Evolutionary conservation across 371 early-diverging fungal species (phyloP).

Genomic region (Paraphysoderma sedebokerense): DNA sequence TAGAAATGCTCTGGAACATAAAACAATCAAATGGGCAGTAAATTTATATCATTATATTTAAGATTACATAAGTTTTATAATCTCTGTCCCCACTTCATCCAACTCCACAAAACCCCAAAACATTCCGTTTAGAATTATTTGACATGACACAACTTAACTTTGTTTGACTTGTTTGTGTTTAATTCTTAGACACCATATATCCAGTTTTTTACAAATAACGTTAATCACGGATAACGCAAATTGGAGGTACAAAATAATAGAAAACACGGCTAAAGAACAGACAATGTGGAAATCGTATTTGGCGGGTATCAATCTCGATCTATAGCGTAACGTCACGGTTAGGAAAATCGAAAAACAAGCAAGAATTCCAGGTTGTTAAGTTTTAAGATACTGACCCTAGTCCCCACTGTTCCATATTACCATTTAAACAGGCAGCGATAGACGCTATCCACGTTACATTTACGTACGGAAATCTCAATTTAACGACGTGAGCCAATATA

Average conservation of each 20-base stretch:
- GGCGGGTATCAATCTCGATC: slow-evolving; percentile 14
- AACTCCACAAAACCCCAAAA: too few relatives aligned
- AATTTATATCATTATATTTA: too few relatives aligned
- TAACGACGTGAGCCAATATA: slow-evolving; percentile 72
- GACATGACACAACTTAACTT: too few relatives aligned
- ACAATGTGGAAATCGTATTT: slow-evolving; percentile 29
- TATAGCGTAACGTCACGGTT: neutral
- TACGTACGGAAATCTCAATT: slow-evolving; percentile 48
- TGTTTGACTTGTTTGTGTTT: slow-evolving; percentile 30
- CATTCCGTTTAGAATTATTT: too few relatives aligned
- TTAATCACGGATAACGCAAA: slow-evolving; percentile 54
- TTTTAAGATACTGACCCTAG: too few relatives aligned
- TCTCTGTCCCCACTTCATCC: too few relatives aligned
- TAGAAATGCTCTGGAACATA: too few relatives aligned
- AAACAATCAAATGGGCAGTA: too few relatives aligned
- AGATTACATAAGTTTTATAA: too few relatives aligned
- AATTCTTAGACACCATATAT: slow-evolving; percentile 69
- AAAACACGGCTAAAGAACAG: slow-evolving; percentile 29
- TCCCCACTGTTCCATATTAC: too few relatives aligned
- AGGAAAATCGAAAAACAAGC: neutral
- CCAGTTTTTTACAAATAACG: slow-evolving; percentile 61
- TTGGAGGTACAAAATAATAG: slow-evolving; percentile 40
- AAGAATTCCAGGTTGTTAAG: neutral
- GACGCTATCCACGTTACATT: too few relatives aligned
- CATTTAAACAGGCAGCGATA: too few relatives aligned